Base-by-base conservation (phyloP, 306 rosid genomes). In the Begonia masoniana region DNA sequence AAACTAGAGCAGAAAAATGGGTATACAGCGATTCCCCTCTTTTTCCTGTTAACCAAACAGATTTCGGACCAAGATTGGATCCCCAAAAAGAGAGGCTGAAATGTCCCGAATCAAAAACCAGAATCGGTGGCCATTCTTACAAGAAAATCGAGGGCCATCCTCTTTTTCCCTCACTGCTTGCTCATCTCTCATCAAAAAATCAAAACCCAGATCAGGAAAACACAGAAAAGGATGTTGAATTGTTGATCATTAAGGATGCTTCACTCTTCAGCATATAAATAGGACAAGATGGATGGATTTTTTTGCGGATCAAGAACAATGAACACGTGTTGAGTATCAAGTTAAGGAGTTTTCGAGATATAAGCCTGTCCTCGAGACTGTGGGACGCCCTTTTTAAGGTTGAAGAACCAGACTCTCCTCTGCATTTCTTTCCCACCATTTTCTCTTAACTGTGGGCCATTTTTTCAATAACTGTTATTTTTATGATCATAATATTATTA, bases 301-400 rank as follows among this genome's bases (percentile, higher is more conserved):
- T 76, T 79, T 80, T 61, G 74, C 47, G 71, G 79, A 68, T 64
- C 58, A 47, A 16, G 13, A 50, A 48, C 3, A 52, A 56, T 10
- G 56, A 73, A 63, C 92, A 84, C 92, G 88, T 75, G 94, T 73
- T 77, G 39, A 26, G 35, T 26, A 3, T 6, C 35, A 26, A 26
- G 35, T 3, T 6, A 3, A 26, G 35, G 6, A 26, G 35, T 3
- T 26, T 3, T 26, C 35, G 35, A 3, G 35, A 26, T 3, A 1
- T 26, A 3, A 26, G 35, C 35, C 35, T 26, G 35, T 1, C 35
- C 35, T 26, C 6, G 35, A 26, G 35, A 2, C 35, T 6, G 35
- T 26, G 35, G 35, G 35, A 26, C 35, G 2, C 35, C 35, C 35
- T 26, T 26, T 26, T 26, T 26, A 26, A 26, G 35, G 35, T 26